These are phyloP conservation scores for Wickerhamiella qilinensis DNA, from an alignment of 805 yeast species.

Conservation along the genomic window DNA sequence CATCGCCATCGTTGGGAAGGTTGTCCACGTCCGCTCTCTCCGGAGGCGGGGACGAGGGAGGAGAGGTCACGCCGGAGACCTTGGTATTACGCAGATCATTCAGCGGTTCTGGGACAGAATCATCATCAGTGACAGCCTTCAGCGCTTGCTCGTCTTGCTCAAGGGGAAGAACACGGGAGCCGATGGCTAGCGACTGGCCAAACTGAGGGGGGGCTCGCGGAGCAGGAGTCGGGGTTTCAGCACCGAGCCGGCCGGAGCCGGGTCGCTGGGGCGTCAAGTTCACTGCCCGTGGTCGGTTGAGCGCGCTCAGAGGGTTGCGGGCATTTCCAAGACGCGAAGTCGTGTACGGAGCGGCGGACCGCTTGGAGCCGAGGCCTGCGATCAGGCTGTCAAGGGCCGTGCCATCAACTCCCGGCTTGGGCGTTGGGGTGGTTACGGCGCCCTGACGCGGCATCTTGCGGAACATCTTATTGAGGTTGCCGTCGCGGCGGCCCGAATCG, in stretches of 20 bases:
- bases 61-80: no score
- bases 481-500: constrained; percentile 11
- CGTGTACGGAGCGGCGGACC: not conserved
- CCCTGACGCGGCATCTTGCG: constrained; percentile 14
- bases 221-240: not conserved
- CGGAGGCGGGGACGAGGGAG: no score
- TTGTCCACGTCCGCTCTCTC: no score
- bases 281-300: not conserved
- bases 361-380: constrained; percentile 4
- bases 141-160: no score
- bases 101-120: no score
- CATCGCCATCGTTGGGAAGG: no score
- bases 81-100: no score
- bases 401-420: constrained; percentile 15
- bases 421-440: constrained; percentile 31
- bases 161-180: no score
- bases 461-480: constrained; percentile 25
- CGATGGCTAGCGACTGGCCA: no score
- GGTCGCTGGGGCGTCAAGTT: not conserved
- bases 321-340: not conserved
- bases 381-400: not conserved
- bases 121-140: no score
- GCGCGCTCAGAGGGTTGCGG: not conserved
- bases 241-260: not conserved
- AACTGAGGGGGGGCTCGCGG: not conserved